Evolutionary conservation across 2,329 filamentous ascomycete species (phyloP), one percentile per base, ranked within the genome.

Genomic region (Nigrospora osmanthi): DNA sequence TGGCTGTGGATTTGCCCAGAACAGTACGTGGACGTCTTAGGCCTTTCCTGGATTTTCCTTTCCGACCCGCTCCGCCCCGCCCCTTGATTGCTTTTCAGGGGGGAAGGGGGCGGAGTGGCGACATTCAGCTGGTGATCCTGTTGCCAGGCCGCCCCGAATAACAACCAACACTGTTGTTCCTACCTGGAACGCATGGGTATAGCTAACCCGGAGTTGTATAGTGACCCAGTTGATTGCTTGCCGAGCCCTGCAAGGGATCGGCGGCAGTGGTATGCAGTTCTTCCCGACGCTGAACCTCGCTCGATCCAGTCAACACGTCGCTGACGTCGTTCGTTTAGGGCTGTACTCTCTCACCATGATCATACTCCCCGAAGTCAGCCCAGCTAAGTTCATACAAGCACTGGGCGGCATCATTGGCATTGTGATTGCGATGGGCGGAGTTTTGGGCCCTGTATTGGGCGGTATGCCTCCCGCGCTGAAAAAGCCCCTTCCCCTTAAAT

Each of bases 261-360:
- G 73, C 4, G 75, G 73, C 9, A 72, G 71, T 38, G 72, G 72
- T 69, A 39, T 53, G 62, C 53, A 13, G 35, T 34, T n/a, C 16
- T 28, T 42, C 15, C 34, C 34, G n/a, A 38, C 31, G 16, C 39
- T 12, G 11, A 43, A 11, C 12, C 39, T 40, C 48, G 52, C 40
- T 50, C 38, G 38, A 42, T 13, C n/a, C 28, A 6, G 5, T 28
- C n/a, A n/a, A n/a, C n/a, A n/a, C n/a, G n/a, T n/a, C 23, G 23
- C 23, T 28, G 23, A 28, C 23, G 7, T 28, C 23, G 9, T 10
- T 28, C 23, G 23, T 28, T 17, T 38, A 66, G 75, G 75, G 0
- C 55, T 77, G n/a, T 77, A 77, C 51, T 73, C 73, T 6, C 61
- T 78, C n/a, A 67, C 73, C 2, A 77, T 80, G 71, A 70, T 78